A percentile compares a stretch with the other conserved stretches of the same genome.
Conservation (phyloP, 139 green algal species). For the Picocystis salinarum region DNA sequence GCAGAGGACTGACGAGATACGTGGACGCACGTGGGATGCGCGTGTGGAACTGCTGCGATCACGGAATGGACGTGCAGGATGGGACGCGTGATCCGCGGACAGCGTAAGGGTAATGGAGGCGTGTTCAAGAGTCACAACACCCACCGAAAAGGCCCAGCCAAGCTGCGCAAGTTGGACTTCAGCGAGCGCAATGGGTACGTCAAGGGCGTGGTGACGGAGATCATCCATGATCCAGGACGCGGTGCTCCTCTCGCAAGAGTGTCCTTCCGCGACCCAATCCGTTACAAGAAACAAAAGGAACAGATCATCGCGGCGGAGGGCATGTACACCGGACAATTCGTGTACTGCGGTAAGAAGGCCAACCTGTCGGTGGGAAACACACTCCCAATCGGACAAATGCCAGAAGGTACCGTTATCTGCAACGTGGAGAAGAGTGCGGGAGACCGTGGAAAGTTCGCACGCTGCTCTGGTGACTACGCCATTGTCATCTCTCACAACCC, state of each 20-base stretch:
- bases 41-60: too few species aligned
- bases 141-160: constrained; percentile 85
- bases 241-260: constrained; percentile 89
- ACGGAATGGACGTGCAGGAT: too few species aligned
- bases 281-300: constrained; percentile 87
- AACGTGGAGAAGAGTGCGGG: constrained; percentile 91
- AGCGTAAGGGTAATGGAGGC: constrained; percentile 92
- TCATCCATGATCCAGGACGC: constrained; percentile 91
- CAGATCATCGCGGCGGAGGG: constrained; percentile 92
- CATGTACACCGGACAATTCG: constrained; percentile 88
- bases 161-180: constrained; percentile 62
- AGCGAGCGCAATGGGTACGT: constrained; percentile 84
- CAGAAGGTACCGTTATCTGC: constrained; percentile 96
- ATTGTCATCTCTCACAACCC: constrained; percentile 96
- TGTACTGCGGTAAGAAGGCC: constrained; percentile 95
- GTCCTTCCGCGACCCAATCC: constrained; percentile 77
- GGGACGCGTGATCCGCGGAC: constrained; percentile 89
- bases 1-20: too few species aligned
- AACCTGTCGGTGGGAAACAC: constrained; percentile 88
- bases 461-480: constrained; percentile 87
- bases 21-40: too few species aligned
- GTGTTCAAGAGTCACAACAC: constrained; percentile 92
- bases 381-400: constrained; percentile 87
- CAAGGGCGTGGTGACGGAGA: constrained; percentile 86
- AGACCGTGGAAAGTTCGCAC: constrained; percentile 78